These are phyloP conservation scores for Lotmaria passim DNA, from an alignment of 208 protist genomes.

Conservation along the genomic window DNA sequence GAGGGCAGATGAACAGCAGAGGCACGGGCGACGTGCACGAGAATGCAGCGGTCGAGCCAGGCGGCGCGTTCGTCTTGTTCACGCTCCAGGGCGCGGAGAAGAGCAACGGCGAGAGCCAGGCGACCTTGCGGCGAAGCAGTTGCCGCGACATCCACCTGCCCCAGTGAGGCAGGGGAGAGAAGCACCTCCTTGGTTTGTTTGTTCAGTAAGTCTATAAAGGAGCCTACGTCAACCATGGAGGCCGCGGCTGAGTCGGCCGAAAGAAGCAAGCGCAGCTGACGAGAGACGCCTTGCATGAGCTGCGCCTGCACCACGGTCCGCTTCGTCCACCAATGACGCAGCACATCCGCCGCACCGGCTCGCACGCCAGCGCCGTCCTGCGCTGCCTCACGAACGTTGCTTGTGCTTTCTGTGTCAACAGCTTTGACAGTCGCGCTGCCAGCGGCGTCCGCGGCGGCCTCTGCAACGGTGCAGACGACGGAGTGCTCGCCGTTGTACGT, in stretches of 20 bases:
- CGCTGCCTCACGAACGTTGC: not conserved
- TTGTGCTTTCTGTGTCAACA: not conserved
- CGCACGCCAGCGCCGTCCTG: not conserved
- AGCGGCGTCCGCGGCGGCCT: not conserved
- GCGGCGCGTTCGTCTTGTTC: constrained; percentile 11
- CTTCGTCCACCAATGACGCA: constrained; percentile 30
- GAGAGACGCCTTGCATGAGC: constrained; percentile 17
- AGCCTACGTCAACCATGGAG: not conserved
- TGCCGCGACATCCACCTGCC: not conserved
- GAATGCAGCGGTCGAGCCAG: constrained; percentile 19
- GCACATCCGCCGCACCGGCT: not conserved
- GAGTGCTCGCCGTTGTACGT: constrained; percentile 20
- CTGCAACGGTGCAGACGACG: constrained; percentile 13
- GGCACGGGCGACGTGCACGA: constrained; percentile 9
- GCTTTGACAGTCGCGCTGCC: not conserved
- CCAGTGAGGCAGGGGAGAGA: constrained; percentile 4
- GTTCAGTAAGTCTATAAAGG: not conserved
- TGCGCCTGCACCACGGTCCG: constrained; percentile 23
- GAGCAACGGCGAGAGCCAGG: constrained; percentile 1
- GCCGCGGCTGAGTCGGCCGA: not conserved
- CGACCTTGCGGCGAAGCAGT: not conserved
- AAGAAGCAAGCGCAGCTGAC: constrained; percentile 4
- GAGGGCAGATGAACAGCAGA: not conserved
- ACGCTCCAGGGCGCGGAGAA: constrained; percentile 16
- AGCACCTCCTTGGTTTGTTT: constrained; percentile 11